Evolutionary conservation across 129 eudicot species (phyloP), one percentile per base, ranked within the genome.

Genomic region (Flaveria sonorensis): DNA sequence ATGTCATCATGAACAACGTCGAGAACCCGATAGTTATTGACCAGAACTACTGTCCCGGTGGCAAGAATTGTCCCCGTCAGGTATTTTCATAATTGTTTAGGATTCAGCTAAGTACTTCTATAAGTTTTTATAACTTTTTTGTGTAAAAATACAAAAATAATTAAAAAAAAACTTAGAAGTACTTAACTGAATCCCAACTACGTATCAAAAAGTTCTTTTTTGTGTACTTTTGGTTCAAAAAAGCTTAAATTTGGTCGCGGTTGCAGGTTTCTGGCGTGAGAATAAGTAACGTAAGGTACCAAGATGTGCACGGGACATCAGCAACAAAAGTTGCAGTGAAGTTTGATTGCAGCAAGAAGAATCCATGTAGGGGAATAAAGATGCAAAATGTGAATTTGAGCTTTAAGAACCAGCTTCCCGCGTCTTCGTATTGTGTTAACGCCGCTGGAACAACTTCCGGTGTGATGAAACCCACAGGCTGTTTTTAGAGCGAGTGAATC

Each of bases 281-380:
- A 63, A 84, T 89, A 61, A 84, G 86, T 30, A 85, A 84, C 1
- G 83, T 89, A 28, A 86, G 72, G 19, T 89, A 86, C 53, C 70
- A 76, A 69, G 83, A 89, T 23, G 83, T 89, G 14, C 86, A 77
- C 4, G 90, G 93, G 57, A 75, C 90, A 53, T 89, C 93, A 0
- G 90, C 93, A 1, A 84, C 93, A 1, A 59, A 82, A 67, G 85
- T 89, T 4, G 93, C 90, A 2, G 79, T 89, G 78, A 84, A 69
- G 73, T 74, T 89, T 7, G 87, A 79, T 20, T 89, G 93, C 55
- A 89, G 93, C 57, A 75, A 82, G 50, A 67, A 36, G 28, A 28
- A 83, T 68, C 93, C 88, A 1, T 89, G 93, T 64, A 30, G 72
- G 32, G 86, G 83, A 18, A 86, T 89, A 45, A 84, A 50, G 57